Evolutionary conservation across 2,329 filamentous ascomycete species (phyloP).

Genomic region (Cryphonectria naterciae): DNA sequence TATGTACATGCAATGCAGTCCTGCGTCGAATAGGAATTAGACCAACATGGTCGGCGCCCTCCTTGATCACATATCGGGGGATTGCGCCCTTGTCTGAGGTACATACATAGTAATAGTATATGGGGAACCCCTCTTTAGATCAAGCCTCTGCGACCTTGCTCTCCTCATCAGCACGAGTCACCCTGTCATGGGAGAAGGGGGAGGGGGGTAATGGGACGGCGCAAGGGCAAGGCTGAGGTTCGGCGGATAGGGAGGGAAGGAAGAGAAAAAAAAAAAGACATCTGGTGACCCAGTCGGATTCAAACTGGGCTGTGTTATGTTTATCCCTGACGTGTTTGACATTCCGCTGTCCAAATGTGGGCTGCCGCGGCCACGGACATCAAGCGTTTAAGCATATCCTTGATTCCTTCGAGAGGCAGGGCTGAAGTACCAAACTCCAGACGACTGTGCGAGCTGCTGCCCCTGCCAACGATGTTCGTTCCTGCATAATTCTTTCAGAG

Average conservation of each 20-base stretch:
- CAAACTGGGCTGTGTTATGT: background rate
- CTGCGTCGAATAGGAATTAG: background rate
- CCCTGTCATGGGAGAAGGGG: background rate
- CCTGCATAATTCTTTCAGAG: background rate
- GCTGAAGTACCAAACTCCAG: too few relatives aligned
- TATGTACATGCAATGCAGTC: constrained; percentile 3
- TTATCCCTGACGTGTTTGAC: constrained; percentile 11
- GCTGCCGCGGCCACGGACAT: background rate
- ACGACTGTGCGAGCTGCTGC: too few relatives aligned
- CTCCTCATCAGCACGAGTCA: background rate
- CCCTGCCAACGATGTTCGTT: too few relatives aligned
- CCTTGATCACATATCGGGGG: background rate
- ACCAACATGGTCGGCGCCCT: background rate
- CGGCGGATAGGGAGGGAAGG: background rate
- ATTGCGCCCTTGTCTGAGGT: background rate
- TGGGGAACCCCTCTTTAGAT: background rate
- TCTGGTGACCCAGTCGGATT: constrained; percentile 1
- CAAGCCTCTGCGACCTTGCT: background rate
- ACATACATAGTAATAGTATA: background rate
- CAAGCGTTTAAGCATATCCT: background rate
- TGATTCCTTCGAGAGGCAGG: too few relatives aligned
- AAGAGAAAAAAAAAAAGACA: background rate
- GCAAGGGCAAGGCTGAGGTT: background rate
- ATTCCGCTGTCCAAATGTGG: constrained; percentile 13
- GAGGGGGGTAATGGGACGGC: background rate